A percentile compares a stretch with the other conserved stretches of the same genome.
Evolutionary conservation across 768 basidiomycete genomes (phyloP).

Genomic region (Naematelia encephala): DNA sequence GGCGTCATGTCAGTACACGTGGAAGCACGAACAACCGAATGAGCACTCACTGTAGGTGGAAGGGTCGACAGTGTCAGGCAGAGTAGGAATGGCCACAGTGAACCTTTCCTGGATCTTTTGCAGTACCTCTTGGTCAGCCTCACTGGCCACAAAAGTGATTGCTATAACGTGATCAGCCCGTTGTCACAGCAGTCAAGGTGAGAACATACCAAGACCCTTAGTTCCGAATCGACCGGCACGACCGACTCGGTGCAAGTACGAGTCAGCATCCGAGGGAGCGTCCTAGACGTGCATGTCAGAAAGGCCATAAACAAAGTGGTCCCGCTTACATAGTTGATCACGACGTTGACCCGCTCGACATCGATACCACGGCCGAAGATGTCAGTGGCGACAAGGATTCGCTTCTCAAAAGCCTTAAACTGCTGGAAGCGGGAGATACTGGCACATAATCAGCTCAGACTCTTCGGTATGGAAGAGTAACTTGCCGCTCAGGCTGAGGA

Average conservation of each 20-base stretch:
- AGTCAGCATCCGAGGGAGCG: slow-evolving; percentile 93
- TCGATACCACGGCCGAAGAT: slow-evolving; percentile 99
- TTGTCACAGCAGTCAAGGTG: background rate
- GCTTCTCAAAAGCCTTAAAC: slow-evolving; percentile 99
- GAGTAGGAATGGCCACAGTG: slow-evolving; percentile 92
- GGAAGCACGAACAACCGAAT: no score
- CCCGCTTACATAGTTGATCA: slow-evolving; percentile 74
- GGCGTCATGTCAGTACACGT: no score
- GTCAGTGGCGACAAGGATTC: slow-evolving; percentile 96
- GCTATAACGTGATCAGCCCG: slow-evolving; percentile 52
- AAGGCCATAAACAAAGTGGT: background rate
- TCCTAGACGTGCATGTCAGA: slow-evolving; percentile 55
- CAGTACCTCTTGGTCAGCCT: slow-evolving; percentile 91
- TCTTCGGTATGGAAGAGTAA: slow-evolving; percentile 10
- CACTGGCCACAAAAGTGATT: slow-evolving; percentile 91
- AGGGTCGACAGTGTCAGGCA: slow-evolving; percentile 90
- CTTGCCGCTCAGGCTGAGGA: slow-evolving; percentile 91
- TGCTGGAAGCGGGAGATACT: slow-evolving; percentile 94
- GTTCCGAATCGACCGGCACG: slow-evolving; percentile 99
- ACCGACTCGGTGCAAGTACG: slow-evolving; percentile 96
- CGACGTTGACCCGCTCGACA: slow-evolving; percentile 99
- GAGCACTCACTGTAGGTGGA: slow-evolving; percentile 78
- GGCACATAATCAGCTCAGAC: slow-evolving; percentile 9
- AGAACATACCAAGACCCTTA: slow-evolving; percentile 68
- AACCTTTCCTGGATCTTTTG: slow-evolving; percentile 90